Conservation (phyloP, 768 basidiomycete species). For the Arthromyces matolae region DNA sequence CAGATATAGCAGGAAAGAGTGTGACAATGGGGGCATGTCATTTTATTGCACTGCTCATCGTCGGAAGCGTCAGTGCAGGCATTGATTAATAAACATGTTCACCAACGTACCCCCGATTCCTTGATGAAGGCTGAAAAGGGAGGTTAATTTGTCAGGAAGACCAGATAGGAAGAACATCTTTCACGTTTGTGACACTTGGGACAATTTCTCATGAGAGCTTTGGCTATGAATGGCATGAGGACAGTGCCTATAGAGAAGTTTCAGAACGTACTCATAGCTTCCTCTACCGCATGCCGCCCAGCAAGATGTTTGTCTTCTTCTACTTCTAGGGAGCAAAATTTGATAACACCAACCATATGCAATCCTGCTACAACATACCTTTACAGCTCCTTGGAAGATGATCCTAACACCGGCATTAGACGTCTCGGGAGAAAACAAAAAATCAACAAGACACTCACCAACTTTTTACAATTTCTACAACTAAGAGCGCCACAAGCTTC, state of each 20-base stretch:
- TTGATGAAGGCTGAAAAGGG: conserved; percentile 68
- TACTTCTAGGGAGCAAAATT: conserved; percentile 44
- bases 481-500: conserved; percentile 74
- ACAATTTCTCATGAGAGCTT: conserved; percentile 83
- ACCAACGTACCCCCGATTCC: conserved; percentile 59
- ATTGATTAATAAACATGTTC: neutral
- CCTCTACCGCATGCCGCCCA: conserved; percentile 77
- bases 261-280: conserved; percentile 77
- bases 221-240: conserved; percentile 39
- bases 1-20: conserved; percentile 86
- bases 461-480: conserved; percentile 76
- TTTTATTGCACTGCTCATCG: conserved; percentile 79
- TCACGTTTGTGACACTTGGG: conserved; percentile 80
- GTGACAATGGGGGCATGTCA: conserved; percentile 70
- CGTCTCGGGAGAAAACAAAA: neutral
- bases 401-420: conserved; percentile 43
- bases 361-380: conserved; percentile 37
- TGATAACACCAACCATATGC: neutral
- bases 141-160: conserved; percentile 2
- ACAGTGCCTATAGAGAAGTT: neutral
- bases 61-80: conserved; percentile 1
- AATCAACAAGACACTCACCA: conserved; percentile 35
- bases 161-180: conserved; percentile 12
- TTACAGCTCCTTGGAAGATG: conserved; percentile 80
- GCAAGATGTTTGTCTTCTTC: conserved; percentile 74